These are phyloP conservation scores for Thielaviopsis euricoi DNA, from an alignment of 2,329 filamentous ascomycete genomes.

Conservation along the genomic window DNA sequence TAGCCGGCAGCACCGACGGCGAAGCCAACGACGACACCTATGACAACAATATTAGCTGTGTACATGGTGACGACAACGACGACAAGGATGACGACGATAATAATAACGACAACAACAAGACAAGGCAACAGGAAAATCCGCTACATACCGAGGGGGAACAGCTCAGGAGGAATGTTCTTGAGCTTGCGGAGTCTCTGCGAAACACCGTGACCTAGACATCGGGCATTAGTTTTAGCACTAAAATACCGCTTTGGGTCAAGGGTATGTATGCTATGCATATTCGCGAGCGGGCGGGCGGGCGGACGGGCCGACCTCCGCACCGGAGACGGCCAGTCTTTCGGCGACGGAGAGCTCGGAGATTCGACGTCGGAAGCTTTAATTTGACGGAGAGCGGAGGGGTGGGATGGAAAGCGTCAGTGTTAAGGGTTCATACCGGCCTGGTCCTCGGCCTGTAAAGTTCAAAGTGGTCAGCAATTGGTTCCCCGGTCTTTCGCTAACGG, in stretches of 20 bases:
- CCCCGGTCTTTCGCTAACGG: background rate
- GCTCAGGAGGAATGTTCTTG: slow-evolving; percentile 80
- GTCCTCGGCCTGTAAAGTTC: slow-evolving; percentile 40
- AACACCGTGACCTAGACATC: slow-evolving; percentile 67
- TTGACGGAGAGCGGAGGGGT: background rate
- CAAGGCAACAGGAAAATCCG: slow-evolving; percentile 11
- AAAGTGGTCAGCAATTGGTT: slow-evolving; percentile 15
- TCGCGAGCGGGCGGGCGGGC: background rate
- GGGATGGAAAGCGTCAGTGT: no score
- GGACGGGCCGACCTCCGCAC: background rate
- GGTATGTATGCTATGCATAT: background rate
- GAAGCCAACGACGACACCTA: slow-evolving; percentile 76
- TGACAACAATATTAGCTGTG: slow-evolving; percentile 15
- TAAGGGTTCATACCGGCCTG: slow-evolving; percentile 42
- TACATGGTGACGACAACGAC: background rate
- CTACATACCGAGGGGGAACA: slow-evolving; percentile 73
- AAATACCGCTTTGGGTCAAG: background rate
- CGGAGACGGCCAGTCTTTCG: background rate
- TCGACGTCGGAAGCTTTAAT: background rate
- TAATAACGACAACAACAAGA: no score
- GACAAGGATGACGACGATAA: no score
- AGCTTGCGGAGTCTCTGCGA: slow-evolving; percentile 85
- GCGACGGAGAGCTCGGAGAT: background rate
- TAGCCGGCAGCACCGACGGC: slow-evolving; percentile 68
- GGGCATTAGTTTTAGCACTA: background rate